Evolutionary conservation across 73 alveolate genomes (phyloP).

Genomic region (Urostyla sp.): DNA sequence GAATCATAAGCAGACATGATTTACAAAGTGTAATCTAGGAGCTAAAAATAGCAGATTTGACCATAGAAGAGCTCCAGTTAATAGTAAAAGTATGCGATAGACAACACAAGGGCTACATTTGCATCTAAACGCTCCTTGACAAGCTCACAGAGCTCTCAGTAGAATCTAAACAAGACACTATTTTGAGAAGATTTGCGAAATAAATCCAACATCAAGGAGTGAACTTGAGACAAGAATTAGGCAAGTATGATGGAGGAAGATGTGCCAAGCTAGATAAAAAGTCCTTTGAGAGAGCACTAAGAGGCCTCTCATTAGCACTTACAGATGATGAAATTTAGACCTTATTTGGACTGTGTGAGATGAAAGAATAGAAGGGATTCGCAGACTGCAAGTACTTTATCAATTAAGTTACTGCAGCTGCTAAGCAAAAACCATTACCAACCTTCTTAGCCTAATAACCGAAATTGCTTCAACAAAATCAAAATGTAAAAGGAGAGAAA

Average conservation of each 20-base stretch:
- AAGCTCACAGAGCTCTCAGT: conserved; percentile 52
- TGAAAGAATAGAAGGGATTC: conserved; percentile 18
- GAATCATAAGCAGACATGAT: conserved; percentile 33
- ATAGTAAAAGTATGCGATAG: conserved; percentile 13
- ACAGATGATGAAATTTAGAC: conserved; percentile 30
- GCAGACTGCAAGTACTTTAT: conserved; percentile 25
- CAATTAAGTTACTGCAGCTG: conserved; percentile 20
- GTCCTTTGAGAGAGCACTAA: conserved; percentile 29
- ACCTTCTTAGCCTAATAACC: neutral
- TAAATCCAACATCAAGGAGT: conserved; percentile 7
- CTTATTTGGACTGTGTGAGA: conserved; percentile 24
- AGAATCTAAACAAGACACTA: conserved; percentile 52
- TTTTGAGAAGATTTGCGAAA: conserved; percentile 40
- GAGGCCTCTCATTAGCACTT: conserved; percentile 15
- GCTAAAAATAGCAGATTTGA: neutral
- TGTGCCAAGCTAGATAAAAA: conserved; percentile 30
- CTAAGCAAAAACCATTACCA: conserved; percentile 17
- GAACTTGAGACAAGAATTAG: conserved; percentile 33
- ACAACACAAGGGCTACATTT: conserved; percentile 60
- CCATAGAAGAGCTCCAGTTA: neutral
- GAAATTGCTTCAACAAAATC: neutral
- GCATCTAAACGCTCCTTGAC: conserved; percentile 54
- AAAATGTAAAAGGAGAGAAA: conserved; percentile 4
- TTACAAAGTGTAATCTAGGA: neutral
- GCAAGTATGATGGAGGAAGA: conserved; percentile 37